Base-by-base conservation (phyloP, 2,329 filamentous ascomycete genomes). In the Furcasterigmium sp. region DNA sequence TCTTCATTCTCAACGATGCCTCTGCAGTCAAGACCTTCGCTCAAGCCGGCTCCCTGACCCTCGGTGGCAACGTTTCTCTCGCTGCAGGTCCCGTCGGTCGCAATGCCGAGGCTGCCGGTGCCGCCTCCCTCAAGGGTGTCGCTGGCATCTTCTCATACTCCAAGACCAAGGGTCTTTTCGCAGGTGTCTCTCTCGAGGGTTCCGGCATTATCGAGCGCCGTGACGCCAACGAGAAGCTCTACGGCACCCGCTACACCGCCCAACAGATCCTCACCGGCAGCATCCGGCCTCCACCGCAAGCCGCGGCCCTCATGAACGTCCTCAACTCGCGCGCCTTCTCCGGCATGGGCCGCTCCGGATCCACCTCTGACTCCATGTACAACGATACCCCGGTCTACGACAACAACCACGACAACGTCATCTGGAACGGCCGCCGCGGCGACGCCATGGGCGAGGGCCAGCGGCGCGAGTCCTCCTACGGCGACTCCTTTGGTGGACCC, bases 91-190 rank as follows among this genome's bases (percentile, higher is more conserved):
- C 93, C 0, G 80, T 98, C 20, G 93, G 93, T 43, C 80, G 93
- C 56, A 97, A 96, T 65, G 93, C 91, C 37, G 93, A 98, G 66
- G 93, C 93, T 11, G 91, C 93, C 28, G 93, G 93, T 50, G 91
- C 91, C 13, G 93, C 93, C 8, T 95, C 88, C 53, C 75, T 95
- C 50, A 91, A 83, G 70, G 84, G 89, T 50, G 85, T 97, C 8
- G 87, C 91, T 0, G 93, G 88, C 42, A 84, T 98, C 39, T 98
- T 98, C 72, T 88, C 87, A 57, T 98, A 98, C 74, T 93, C 86
- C 62, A 97, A 96, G 70, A 98, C 93, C 11, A 97, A 96, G 71
- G 93, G 93, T 17, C 71, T 98, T 25, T 98, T 98, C 56, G 93
- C 93, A 5, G 93, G 93, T 59, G 91, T 98, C 38, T 94, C 87